These are phyloP conservation scores for Corylus avellana DNA, from an alignment of 306 rosid genomes.

Conservation along the genomic window DNA sequence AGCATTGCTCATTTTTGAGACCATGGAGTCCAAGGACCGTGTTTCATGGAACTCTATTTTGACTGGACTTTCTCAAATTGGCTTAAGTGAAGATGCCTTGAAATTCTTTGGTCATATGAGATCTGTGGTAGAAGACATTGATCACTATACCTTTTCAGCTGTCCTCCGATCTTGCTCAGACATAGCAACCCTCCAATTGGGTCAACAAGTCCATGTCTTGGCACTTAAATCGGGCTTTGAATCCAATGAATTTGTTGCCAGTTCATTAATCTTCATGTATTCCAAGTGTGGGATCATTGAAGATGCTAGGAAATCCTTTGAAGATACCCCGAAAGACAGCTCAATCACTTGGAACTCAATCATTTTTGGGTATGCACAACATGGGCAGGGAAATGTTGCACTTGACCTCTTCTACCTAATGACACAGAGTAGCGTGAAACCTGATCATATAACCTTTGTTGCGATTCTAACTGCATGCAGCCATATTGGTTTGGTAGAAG, in stretches of 20 bases:
- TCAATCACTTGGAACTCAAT: constrained; percentile 79
- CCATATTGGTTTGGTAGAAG: constrained; percentile 73
- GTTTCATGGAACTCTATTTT: constrained; percentile 81
- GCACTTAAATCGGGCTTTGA: constrained; percentile 54
- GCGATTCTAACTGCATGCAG: constrained; percentile 86
- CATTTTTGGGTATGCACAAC: constrained; percentile 84
- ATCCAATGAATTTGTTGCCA: constrained; percentile 61
- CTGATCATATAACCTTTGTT: constrained; percentile 82
- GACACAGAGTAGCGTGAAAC: constrained; percentile 64
- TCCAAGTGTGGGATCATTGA: constrained; percentile 85
- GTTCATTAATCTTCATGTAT: constrained; percentile 87
- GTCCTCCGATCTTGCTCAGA: constrained; percentile 71
- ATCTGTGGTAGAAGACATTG: constrained; percentile 43
- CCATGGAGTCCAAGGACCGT: constrained; percentile 59
- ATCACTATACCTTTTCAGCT: constrained; percentile 71
- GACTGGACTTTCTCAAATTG: constrained; percentile 70
- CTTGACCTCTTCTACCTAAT: constrained; percentile 63
- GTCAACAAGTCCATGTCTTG: constrained; percentile 70
- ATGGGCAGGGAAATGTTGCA: constrained; percentile 70
- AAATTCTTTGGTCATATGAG: constrained; percentile 58
- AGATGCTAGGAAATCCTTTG: constrained; percentile 72
- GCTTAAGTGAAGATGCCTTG: constrained; percentile 73
- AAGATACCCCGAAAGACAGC: constrained; percentile 50
- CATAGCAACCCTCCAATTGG: constrained; percentile 73
- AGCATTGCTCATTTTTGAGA: constrained; percentile 51